These are phyloP conservation scores for Pyrrhoderma lamaoense DNA, from an alignment of 1,284 basidiomycete genomes.

Conservation along the genomic window DNA sequence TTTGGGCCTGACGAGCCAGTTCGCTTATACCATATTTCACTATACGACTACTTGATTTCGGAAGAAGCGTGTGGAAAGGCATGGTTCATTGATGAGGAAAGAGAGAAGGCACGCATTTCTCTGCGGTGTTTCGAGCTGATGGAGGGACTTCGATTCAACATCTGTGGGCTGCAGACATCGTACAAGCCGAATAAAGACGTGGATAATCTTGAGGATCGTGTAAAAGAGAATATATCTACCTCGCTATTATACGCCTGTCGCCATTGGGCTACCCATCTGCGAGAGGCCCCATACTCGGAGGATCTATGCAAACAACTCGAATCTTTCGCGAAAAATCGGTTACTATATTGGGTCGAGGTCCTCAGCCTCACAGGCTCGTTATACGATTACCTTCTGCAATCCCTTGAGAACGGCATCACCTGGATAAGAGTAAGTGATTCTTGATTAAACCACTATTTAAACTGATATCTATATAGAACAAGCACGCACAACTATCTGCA, in stretches of 20 bases:
- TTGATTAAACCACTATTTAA: too few species aligned
- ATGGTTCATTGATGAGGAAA: background rate
- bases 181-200: background rate
- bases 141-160: conserved; percentile 43
- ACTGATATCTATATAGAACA: too few species aligned
- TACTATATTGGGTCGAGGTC: conserved; percentile 3
- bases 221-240: background rate
- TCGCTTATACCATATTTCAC: background rate
- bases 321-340: background rate
- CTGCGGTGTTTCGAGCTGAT: background rate
- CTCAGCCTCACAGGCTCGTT: background rate
- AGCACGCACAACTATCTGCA: too few species aligned
- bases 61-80: background rate
- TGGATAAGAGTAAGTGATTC: too few species aligned
- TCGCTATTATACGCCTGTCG: background rate
- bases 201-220: conserved; percentile 1
- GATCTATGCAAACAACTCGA: too few species aligned
- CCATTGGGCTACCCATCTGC: background rate
- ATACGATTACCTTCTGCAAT: background rate
- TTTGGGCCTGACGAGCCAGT: background rate
- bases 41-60: background rate
- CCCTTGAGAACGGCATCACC: too few species aligned
- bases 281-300: too few species aligned
- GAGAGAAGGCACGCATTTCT: background rate
- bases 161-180: conserved; percentile 41